Evolutionary conservation across 805 yeast species (phyloP).

Genomic region (Metschnikowia colocasiae): DNA sequence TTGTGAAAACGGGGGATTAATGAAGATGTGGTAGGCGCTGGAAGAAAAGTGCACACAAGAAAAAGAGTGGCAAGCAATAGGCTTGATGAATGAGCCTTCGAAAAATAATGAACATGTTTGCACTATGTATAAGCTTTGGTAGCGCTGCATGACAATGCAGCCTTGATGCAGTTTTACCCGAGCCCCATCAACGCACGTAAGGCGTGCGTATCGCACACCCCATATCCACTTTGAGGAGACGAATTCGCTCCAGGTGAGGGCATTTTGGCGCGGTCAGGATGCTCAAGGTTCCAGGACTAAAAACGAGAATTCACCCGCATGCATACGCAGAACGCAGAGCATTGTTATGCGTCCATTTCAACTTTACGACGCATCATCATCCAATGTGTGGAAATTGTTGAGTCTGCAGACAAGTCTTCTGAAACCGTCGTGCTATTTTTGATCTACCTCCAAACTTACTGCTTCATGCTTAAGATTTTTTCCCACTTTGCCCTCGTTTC

Average conservation of each 20-base stretch:
- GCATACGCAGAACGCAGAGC: slow-evolving; percentile 3
- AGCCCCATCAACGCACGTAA: slow-evolving; percentile 2
- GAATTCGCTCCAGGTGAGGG: background rate
- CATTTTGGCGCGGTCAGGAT: slow-evolving; percentile 1
- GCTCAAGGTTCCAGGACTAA: slow-evolving; percentile 4
- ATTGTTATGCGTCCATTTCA: slow-evolving; percentile 5
- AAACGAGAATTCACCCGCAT: slow-evolving; percentile 4
- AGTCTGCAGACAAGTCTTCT: background rate
- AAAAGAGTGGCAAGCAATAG: slow-evolving; percentile 5
- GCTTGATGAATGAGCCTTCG: slow-evolving; percentile 3
- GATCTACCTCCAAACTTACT: too few relatives aligned
- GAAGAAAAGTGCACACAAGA: slow-evolving; percentile 1
- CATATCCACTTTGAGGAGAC: background rate
- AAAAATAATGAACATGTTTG: slow-evolving; percentile 7
- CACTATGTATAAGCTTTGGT: slow-evolving; percentile 7
- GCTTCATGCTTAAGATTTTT: too few relatives aligned
- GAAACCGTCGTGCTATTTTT: background rate
- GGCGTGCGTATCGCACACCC: background rate
- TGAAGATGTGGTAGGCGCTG: background rate
- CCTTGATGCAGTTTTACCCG: slow-evolving; percentile 5
- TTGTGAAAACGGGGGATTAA: background rate
- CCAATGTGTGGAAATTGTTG: slow-evolving; percentile 4
- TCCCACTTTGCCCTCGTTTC: too few relatives aligned
- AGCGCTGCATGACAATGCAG: slow-evolving; percentile 5
- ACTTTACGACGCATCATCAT: slow-evolving; percentile 3